Evolutionary conservation across 768 basidiomycete species (phyloP).

Genomic region (Butyriboletus loyo): DNA sequence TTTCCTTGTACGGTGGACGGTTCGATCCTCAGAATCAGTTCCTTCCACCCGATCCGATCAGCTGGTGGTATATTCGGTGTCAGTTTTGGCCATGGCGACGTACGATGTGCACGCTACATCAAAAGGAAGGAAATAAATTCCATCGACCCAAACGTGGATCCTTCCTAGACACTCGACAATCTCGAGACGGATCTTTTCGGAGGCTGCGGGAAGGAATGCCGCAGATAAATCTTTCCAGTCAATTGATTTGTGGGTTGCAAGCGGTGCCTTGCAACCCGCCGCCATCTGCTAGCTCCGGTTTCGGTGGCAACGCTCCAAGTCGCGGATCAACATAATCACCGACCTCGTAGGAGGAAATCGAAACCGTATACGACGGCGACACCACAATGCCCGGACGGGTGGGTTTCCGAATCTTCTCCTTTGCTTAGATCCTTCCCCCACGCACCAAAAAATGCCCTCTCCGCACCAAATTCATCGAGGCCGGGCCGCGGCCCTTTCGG

Average conservation of each 20-base stretch:
- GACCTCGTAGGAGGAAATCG: conserved; percentile 53
- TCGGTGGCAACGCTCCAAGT: neutral
- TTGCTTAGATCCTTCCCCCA: too few species aligned
- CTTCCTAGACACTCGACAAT: neutral
- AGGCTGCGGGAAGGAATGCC: neutral
- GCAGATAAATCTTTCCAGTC: neutral
- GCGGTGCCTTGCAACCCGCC: conserved; percentile 47
- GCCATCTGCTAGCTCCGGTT: conserved; percentile 33
- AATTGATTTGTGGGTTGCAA: conserved; percentile 37
- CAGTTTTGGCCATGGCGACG: neutral
- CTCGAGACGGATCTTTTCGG: neutral
- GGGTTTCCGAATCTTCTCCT: conserved; percentile 44
- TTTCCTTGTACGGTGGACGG: neutral
- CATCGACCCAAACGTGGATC: neutral
- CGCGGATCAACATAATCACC: conserved; percentile 5
- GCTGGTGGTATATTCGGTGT: neutral
- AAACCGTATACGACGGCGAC: conserved; percentile 49
- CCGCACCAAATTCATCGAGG: neutral
- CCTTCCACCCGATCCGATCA: neutral
- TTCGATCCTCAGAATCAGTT: neutral
- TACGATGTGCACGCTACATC: neutral
- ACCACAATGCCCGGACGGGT: conserved; percentile 47
- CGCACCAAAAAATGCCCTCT: neutral
- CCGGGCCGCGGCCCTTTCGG: neutral
- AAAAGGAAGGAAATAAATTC: neutral